These are phyloP conservation scores for Talaromyces adpressus DNA, from an alignment of 495 filamentous ascomycete genomes.

Conservation along the genomic window DNA sequence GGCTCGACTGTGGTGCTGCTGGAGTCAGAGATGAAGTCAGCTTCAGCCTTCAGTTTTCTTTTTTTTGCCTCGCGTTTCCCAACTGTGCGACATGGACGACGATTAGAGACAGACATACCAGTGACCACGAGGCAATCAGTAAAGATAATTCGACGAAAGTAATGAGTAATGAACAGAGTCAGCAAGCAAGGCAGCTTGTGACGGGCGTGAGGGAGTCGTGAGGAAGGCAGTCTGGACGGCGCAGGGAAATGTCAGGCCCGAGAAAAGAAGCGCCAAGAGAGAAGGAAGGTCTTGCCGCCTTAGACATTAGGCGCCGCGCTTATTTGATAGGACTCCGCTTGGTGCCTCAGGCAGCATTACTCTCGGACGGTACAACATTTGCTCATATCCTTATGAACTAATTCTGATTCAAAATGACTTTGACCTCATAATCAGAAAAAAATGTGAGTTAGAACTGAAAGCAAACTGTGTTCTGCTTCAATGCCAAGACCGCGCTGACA, in stretches of 20 bases:
- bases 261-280: slow-evolving; percentile 11
- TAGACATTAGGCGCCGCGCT: background rate
- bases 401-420: background rate
- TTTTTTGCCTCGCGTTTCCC: background rate
- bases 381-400: background rate
- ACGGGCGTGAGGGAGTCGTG: background rate
- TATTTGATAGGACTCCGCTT: background rate
- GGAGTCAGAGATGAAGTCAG: slow-evolving; percentile 5
- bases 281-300: slow-evolving; percentile 8
- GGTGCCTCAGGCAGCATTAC: background rate
- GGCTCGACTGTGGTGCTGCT: background rate
- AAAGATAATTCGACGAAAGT: background rate
- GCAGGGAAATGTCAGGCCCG: background rate
- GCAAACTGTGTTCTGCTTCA: background rate
- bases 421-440: background rate
- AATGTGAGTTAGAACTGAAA: background rate
- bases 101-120: background rate
- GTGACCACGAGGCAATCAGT: background rate
- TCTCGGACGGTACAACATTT: background rate
- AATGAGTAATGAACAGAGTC: background rate
- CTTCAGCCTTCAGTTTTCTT: slow-evolving; percentile 2
- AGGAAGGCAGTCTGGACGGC: background rate
- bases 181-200: background rate
- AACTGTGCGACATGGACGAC: background rate
- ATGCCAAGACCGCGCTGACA: background rate